Conservation (phyloP, 805 yeast species). For the Candida germanica region DNA sequence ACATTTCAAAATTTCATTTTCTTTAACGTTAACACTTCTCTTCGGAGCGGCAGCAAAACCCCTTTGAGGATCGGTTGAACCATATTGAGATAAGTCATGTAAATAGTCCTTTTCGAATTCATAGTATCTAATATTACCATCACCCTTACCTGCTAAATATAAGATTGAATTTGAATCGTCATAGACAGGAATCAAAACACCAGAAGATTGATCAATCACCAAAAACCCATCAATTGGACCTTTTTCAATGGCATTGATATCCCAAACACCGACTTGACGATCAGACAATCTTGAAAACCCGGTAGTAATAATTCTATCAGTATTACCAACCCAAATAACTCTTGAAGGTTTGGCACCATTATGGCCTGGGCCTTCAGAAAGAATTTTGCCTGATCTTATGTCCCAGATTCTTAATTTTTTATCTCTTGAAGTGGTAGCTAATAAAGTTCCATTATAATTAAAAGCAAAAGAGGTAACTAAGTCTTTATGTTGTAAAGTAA, state of each 20-base stretch:
- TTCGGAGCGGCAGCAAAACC: constrained; percentile 93
- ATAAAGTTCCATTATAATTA: constrained; percentile 80
- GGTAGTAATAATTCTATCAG: constrained; percentile 83
- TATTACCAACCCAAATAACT: constrained; percentile 85
- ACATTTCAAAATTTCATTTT: constrained; percentile 78
- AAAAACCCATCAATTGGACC: constrained; percentile 92
- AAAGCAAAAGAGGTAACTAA: constrained; percentile 90
- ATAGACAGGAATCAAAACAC: constrained; percentile 87
- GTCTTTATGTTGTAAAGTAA: constrained; percentile 82
- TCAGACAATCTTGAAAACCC: constrained; percentile 92
- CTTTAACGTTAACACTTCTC: constrained; percentile 69
- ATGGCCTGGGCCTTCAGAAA: constrained; percentile 87
- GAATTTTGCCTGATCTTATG: constrained; percentile 65
- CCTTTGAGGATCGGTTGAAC: constrained; percentile 90
- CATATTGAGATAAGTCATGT: constrained; percentile 81
- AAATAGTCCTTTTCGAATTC: constrained; percentile 86
- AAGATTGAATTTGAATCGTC: constrained; percentile 79
- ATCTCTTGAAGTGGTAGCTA: constrained; percentile 91
- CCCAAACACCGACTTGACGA: constrained; percentile 95
- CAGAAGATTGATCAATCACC: constrained; percentile 85
- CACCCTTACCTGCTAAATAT: constrained; percentile 95
- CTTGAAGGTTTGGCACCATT: constrained; percentile 89
- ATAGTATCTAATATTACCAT: constrained; percentile 92
- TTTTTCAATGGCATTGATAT: constrained; percentile 61
- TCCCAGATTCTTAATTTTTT: constrained; percentile 91